These are phyloP conservation scores for Vanilla planifolia DNA, from an alignment of 106 monocot genomes.

Conservation along the genomic window DNA sequence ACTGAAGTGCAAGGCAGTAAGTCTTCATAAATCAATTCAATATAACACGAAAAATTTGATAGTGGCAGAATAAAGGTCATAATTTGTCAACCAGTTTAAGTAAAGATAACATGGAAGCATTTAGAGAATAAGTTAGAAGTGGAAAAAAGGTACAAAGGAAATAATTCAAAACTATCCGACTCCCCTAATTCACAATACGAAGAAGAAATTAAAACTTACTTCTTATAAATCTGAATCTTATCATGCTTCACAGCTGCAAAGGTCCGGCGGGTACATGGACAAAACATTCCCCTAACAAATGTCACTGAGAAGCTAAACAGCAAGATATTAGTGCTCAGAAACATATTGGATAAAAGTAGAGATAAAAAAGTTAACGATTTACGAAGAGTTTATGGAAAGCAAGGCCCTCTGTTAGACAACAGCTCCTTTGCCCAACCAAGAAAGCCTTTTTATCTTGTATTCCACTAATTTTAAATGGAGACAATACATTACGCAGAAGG, in stretches of 20 bases:
- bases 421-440: no score
- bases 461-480: no score
- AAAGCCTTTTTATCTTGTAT: no score
- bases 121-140: no score
- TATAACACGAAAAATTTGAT: not conserved
- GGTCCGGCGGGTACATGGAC: constrained; percentile 20
- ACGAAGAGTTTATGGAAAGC: no score
- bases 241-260: constrained; percentile 38
- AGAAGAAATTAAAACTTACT: constrained; percentile 26
- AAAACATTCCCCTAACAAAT: constrained; percentile 2
- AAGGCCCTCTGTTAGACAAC: no score
- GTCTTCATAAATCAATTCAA: not conserved
- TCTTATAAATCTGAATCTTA: constrained; percentile 36
- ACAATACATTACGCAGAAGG: no score
- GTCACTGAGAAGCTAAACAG: constrained; percentile 11
- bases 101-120: no score
- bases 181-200: not conserved
- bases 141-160: not conserved
- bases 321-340: not conserved
- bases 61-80: not conserved
- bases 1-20: no score
- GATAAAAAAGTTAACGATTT: no score
- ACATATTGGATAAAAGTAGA: no score
- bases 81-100: not conserved
- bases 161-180: not conserved